Conservation (phyloP, 805 yeast genomes). For the Geotrichum ghanense region DNA sequence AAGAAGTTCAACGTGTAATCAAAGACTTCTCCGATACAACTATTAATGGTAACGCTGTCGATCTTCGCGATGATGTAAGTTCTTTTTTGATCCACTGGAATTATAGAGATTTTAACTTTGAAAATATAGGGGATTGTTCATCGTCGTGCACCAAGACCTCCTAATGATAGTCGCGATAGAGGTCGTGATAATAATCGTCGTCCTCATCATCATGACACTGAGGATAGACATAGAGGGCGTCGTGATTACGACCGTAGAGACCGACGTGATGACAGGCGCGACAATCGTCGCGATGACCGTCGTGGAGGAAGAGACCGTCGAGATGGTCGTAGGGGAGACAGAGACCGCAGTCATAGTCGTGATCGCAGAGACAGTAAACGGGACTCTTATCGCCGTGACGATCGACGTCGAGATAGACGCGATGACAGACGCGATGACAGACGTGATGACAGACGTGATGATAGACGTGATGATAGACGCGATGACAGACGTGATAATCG, state of each 20-base stretch:
- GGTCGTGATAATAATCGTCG: background rate
- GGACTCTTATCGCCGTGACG: conserved; percentile 32
- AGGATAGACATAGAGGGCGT: conserved; percentile 2
- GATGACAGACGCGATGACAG: conserved; percentile 14
- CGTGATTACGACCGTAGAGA: conserved; percentile 26
- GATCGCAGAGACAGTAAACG: conserved; percentile 16
- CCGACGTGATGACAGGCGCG: conserved; percentile 14
- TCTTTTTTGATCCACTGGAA: conserved; percentile 15
- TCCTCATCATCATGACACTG: background rate
- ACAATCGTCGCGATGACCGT: conserved; percentile 14
- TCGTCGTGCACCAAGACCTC: conserved; percentile 1
- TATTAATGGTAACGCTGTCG: conserved; percentile 53
- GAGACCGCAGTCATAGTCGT: conserved; percentile 35
- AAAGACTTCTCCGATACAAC: conserved; percentile 61
- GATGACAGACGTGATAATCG: conserved; percentile 4
- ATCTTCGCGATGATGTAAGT: conserved; percentile 58
- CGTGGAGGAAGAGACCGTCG: conserved; percentile 24
- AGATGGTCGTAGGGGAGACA: too few species aligned
- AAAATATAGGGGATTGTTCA: background rate
- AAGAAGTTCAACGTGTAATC: conserved; percentile 60
- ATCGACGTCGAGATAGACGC: conserved; percentile 11
- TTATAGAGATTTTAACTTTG: conserved; percentile 9
- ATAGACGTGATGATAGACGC: conserved; percentile 7
- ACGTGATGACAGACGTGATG: conserved; percentile 11
- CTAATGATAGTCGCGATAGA: background rate